phyloP scores from a whole-genome alignment of 345 rosid genomes.

The Gossypium arboreum region DNA sequence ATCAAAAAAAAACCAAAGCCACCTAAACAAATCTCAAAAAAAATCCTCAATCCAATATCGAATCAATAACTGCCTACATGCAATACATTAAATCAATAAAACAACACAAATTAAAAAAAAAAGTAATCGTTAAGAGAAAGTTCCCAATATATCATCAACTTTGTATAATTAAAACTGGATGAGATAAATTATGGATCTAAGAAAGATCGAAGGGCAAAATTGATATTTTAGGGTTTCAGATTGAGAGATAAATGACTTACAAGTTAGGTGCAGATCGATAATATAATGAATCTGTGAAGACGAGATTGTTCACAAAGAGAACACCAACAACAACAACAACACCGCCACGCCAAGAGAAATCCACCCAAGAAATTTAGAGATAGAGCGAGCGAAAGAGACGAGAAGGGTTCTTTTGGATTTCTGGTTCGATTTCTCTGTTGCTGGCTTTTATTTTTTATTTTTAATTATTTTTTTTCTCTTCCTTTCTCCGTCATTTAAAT shows the following conservation, averaged over 20 bases:
- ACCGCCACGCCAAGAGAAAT: background rate
- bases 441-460: background rate
- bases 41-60: slow-evolving; percentile 7
- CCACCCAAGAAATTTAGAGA: slow-evolving; percentile 10
- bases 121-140: background rate
- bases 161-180: background rate
- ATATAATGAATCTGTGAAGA: slow-evolving; percentile 32
- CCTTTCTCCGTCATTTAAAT: slow-evolving; percentile 24
- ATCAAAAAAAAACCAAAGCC: slow-evolving; percentile 5
- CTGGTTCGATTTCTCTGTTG: slow-evolving; percentile 28
- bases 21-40: slow-evolving; percentile 9
- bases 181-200: slow-evolving; percentile 30
- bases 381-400: background rate
- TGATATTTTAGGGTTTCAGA: slow-evolving; percentile 27
- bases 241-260: slow-evolving; percentile 31
- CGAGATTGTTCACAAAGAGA: slow-evolving; percentile 30
- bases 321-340: slow-evolving; percentile 20
- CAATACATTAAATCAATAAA: slow-evolving; percentile 1
- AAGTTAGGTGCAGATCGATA: slow-evolving; percentile 28
- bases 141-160: background rate
- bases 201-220: slow-evolving; percentile 18
- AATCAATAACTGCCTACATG: slow-evolving; percentile 6
- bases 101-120: background rate
- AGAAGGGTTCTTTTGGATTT: slow-evolving; percentile 1
- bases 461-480: background rate